Base-by-base conservation (phyloP, 306 rosid species). In the Vigna nakashimae region DNA sequence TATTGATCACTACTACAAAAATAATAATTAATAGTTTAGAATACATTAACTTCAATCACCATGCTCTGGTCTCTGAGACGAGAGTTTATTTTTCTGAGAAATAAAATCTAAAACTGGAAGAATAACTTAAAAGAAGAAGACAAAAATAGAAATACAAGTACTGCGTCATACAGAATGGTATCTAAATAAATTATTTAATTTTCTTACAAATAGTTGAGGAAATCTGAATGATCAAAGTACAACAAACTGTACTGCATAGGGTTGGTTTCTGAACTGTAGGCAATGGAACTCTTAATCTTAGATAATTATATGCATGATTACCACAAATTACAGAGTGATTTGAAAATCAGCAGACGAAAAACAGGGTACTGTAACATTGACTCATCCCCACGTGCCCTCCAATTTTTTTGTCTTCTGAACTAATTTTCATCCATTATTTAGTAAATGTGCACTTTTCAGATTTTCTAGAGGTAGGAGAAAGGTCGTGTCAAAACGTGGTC, bases 401-500 rank as follows among this genome's bases (percentile, higher is more conserved):
- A 24, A 40, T 7, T 40, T 24, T 65, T 65, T 38, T 7, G 34
- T 15, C 16, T 64, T 17, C 1, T n/a, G 0, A 3, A 36, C 16
- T 36, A 9, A 3, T 17, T 17, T 38, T 40, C 24, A n/a, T 6
- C 46, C 51, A 17, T 36, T 55, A 6, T 53, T 34, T 64, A 38
- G 18, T 11, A 20, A 17, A 40, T 65, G 16, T 42, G 43, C 42
- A 17, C 4, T 12, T 65, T 42, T 42, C 11, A 42, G 34, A 65
- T 65, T 40, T 18, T 18, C 2, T 58, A 4, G 5, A 36, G 64
- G 64, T 7, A 34, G 64, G 20, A 60, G 55, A 75, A 42, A 12
- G 76, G 51, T 62, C 71, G 40, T 53, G 78, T 71, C 70, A 69
- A 34, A 36, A 4, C 45, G 63, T 13, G 57, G 75, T 15, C 79